A percentile compares a stretch with the other conserved stretches of the same genome.
These are phyloP conservation scores for Brassica carinata DNA, from an alignment of 345 rosid genomes.

Conservation along the genomic window DNA sequence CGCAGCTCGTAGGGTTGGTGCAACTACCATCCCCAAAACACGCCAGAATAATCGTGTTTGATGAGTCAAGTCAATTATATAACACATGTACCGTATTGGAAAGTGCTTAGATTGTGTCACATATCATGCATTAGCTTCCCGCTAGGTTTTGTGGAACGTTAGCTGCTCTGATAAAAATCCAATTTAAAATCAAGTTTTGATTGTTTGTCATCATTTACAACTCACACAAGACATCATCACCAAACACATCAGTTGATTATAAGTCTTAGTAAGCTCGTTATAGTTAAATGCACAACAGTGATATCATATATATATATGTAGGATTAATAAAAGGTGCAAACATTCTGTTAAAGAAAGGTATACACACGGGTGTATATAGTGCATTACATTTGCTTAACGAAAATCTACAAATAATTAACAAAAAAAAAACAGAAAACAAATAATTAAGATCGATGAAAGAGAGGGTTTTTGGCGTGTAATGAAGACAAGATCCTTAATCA, in stretches of 20 bases:
- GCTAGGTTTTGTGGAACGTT: background rate
- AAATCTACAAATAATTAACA: conserved; percentile 25
- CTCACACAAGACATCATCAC: background rate
- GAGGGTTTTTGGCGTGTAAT: conserved; percentile 40
- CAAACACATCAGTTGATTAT: background rate
- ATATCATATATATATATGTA: background rate
- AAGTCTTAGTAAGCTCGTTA: background rate
- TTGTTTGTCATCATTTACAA: background rate
- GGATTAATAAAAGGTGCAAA: background rate
- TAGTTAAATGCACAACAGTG: background rate
- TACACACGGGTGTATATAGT: background rate
- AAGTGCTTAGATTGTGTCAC: background rate
- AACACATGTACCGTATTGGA: background rate
- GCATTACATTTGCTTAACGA: conserved; percentile 23
- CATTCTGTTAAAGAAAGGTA: background rate
- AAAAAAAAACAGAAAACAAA: background rate
- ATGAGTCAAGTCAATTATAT: background rate
- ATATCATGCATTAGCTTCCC: background rate
- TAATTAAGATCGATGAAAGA: conserved; percentile 5
- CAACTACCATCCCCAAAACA: background rate
- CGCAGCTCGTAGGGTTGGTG: background rate
- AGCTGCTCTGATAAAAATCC: background rate
- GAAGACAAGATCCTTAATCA: conserved; percentile 53
- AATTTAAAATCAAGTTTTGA: too few species aligned
- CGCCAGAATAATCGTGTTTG: background rate